A percentile compares a stretch with the other conserved stretches of the same genome.
Conservation (phyloP, 2,329 filamentous ascomycete species). For the Verticillium klebahnii region DNA sequence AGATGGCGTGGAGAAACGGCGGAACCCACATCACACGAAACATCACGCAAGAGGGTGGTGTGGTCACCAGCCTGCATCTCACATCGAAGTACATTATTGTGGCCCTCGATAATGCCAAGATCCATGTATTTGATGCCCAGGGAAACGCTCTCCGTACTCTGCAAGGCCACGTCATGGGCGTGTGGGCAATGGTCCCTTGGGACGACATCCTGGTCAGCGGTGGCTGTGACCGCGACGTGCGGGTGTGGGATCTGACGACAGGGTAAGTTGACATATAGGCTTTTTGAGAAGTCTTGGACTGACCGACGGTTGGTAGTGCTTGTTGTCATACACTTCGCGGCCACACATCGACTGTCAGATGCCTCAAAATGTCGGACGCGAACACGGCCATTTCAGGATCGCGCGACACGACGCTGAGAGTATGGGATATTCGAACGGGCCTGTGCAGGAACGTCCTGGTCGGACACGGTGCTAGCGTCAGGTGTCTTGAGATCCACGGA, state of each 20-base stretch:
- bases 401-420: conserved; percentile 85
- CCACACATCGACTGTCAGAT: conserved; percentile 94
- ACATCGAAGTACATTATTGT: conserved; percentile 97
- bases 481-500: conserved; percentile 92
- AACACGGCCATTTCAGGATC: conserved; percentile 96
- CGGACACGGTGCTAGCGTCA: conserved; percentile 91
- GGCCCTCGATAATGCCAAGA: conserved; percentile 95
- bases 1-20: conserved; percentile 92
- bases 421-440: conserved; percentile 90
- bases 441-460: conserved; percentile 88
- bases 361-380: conserved; percentile 93
- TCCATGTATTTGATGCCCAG: conserved; percentile 93
- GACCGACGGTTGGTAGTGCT: conserved; percentile 40
- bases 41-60: conserved; percentile 93
- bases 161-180: conserved; percentile 96
- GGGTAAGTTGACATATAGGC: conserved; percentile 57
- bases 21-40: conserved; percentile 79
- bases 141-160: conserved; percentile 84
- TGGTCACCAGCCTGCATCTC: conserved; percentile 91
- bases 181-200: conserved; percentile 99
- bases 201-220: conserved; percentile 92
- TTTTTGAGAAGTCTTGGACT: not conserved
- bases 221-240: conserved; percentile 92
- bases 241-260: conserved; percentile 93
- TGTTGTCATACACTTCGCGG: conserved; percentile 82